Evolutionary conservation across 768 basidiomycete genomes (phyloP), one percentile per base, ranked within the genome.

Genomic region (Boletus coccyginus): DNA sequence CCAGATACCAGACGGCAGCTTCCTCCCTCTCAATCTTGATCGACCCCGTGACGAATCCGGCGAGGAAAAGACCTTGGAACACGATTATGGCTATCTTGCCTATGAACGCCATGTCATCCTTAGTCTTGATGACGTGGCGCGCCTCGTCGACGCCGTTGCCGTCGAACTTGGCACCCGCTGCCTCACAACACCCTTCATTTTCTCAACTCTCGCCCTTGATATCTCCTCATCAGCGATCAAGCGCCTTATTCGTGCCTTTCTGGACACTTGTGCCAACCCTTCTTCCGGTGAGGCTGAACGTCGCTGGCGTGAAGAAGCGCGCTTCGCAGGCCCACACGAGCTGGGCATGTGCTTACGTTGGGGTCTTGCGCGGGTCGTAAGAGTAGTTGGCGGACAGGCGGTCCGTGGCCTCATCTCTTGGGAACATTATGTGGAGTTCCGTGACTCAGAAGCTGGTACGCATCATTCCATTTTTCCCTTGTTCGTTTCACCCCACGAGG

Each of bases 331-430:
- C 6, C 87, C 92, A 12, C 87, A 95, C 58, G 92, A 97, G 65
- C 77, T 98, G 14, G 94, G 88, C 6, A 94, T 95, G 87, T 84
- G 88, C 64, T 77, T 98, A 33, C 86, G 95, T 24, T 99, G 97
- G 97, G 92, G 87, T 33, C 80, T 98, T 7, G 89, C 86, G 3
- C 77, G 94, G 27, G 83, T 92, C 45, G 81, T 92, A 36, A 73
- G 92, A 46, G 80, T 89, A 5, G 79, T 84, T 17, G 82, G 80
- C 33, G 87, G 86, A 1, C 78, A 84, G 59, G 87, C 88, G 44
- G 82, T 87, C n/a, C 81, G 92, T 14, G 97, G 97, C 6, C 74
- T 98, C 31, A 67, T 98, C 41, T 81, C 86, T 59, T 94, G 91
- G 87, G 91, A 94, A 7, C 78, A 80, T 35, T 99, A 98, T 70